Conservation (phyloP, 345 rosid genomes). For the Raphanus raphanistrum region DNA sequence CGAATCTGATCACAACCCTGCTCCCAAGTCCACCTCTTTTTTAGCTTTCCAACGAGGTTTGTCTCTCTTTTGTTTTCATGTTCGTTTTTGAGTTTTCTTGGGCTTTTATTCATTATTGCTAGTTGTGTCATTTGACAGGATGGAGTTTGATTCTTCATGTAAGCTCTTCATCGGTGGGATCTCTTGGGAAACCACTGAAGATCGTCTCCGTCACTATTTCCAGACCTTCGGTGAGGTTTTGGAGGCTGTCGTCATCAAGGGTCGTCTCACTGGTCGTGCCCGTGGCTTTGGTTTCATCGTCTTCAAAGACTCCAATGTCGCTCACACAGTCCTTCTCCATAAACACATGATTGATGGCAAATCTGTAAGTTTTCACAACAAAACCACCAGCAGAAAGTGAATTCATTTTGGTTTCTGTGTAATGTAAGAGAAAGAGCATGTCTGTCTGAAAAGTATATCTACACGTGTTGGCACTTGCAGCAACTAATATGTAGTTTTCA, state of each 20-base stretch:
- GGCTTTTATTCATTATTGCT: not conserved
- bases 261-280: constrained; percentile 73
- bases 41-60: not conserved
- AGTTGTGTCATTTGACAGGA: constrained; percentile 27
- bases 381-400: not conserved
- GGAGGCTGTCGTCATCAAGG: constrained; percentile 78
- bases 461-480: not conserved
- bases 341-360: constrained; percentile 12
- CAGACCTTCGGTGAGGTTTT: constrained; percentile 57
- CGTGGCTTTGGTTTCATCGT: constrained; percentile 85
- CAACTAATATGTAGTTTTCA: not conserved
- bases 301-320: constrained; percentile 67
- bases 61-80: not conserved
- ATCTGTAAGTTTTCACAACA: constrained; percentile 4
- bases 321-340: constrained; percentile 48
- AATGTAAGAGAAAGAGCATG: not conserved
- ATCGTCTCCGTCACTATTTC: constrained; percentile 46
- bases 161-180: constrained; percentile 82
- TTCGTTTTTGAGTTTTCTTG: too few species aligned
- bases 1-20: not conserved
- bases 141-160: constrained; percentile 63
- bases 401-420: not conserved
- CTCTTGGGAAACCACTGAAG: constrained; percentile 64
- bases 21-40: not conserved
- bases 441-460: not conserved